Evolutionary conservation across 2,329 filamentous ascomycete genomes (phyloP).

Genomic region (Podosphaera xanthii): DNA sequence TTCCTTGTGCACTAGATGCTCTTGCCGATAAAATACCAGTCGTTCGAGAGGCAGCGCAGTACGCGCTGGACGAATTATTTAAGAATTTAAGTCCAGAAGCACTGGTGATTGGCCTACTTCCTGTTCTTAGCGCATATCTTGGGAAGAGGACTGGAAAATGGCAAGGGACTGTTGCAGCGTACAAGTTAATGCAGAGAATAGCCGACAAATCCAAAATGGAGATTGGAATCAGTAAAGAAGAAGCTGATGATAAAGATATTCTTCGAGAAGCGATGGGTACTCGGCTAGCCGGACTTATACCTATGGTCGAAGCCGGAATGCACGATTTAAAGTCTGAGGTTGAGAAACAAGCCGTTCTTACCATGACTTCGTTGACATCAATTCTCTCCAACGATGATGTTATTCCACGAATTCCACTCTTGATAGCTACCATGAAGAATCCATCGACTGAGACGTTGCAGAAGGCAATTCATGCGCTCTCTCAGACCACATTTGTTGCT

Average conservation of each 20-base stretch:
- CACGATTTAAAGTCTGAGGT: constrained; percentile 85
- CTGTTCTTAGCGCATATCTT: constrained; percentile 52
- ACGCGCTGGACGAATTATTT: constrained; percentile 79
- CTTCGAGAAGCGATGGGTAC: constrained; percentile 78
- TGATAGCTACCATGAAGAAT: constrained; percentile 88
- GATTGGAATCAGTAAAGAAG: constrained; percentile 54
- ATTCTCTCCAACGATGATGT: constrained; percentile 95
- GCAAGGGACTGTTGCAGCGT: constrained; percentile 83
- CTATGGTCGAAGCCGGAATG: constrained; percentile 80
- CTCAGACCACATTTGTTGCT: constrained; percentile 95
- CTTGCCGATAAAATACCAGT: constrained; percentile 76
- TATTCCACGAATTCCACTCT: constrained; percentile 67
- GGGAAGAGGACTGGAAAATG: constrained; percentile 76
- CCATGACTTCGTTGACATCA: constrained; percentile 76
- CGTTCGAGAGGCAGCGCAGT: constrained; percentile 79
- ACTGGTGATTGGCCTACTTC: constrained; percentile 61
- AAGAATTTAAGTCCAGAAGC: constrained; percentile 58
- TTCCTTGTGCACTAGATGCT: constrained; percentile 56
- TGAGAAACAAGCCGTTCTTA: constrained; percentile 70
- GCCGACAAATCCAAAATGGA: constrained; percentile 82
- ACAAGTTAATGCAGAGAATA: constrained; percentile 72
- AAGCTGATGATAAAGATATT: constrained; percentile 70
- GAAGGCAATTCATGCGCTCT: constrained; percentile 90
- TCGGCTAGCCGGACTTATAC: constrained; percentile 68
- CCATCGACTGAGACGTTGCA: constrained; percentile 72